Percentiles rank a stretch among this genome's conserved stretches.
These are phyloP conservation scores for Aspergillus glaucus DNA, from an alignment of 2,329 filamentous ascomycete species.

Conservation along the genomic window DNA sequence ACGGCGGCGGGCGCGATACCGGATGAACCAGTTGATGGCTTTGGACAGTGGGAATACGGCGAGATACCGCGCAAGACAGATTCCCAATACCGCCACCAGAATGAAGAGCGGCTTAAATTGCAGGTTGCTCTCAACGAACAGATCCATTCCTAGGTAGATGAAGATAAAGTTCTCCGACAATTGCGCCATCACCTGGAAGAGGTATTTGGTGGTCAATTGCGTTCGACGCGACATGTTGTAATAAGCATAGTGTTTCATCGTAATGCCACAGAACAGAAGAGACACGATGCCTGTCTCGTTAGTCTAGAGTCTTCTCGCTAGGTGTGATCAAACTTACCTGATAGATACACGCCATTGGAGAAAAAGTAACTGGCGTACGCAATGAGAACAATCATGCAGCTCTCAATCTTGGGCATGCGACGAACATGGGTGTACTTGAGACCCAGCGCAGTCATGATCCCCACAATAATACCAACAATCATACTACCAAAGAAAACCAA, in stretches of 20 bases:
- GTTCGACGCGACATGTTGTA: conserved; percentile 99
- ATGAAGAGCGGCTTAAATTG: conserved; percentile 94
- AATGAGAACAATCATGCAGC: conserved; percentile 85
- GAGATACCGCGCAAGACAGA: conserved; percentile 86
- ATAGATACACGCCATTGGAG: conserved; percentile 91
- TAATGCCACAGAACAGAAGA: conserved; percentile 93
- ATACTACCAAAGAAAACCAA: conserved; percentile 93
- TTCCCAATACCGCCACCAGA: conserved; percentile 82
- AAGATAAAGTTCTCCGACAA: conserved; percentile 99
- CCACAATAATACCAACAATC: conserved; percentile 79
- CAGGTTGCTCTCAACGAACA: conserved; percentile 84
- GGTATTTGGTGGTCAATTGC: conserved; percentile 94
- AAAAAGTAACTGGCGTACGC: conserved; percentile 98
- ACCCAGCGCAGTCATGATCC: conserved; percentile 76
- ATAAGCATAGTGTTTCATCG: conserved; percentile 97
- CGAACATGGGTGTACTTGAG: conserved; percentile 94
- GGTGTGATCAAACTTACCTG: conserved; percentile 59
- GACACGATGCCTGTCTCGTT: conserved; percentile 79
- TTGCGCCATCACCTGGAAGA: conserved; percentile 91
- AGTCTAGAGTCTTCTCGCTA: conserved; percentile 4
- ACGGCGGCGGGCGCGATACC: conserved; percentile 71
- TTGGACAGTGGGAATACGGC: conserved; percentile 89
- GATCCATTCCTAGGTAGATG: conserved; percentile 90
- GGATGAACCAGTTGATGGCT: conserved; percentile 86
- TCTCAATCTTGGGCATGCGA: conserved; percentile 92